These are phyloP conservation scores for Diutina pseudorugosa DNA, from an alignment of 1,139 yeast genomes.

Conservation along the genomic window DNA sequence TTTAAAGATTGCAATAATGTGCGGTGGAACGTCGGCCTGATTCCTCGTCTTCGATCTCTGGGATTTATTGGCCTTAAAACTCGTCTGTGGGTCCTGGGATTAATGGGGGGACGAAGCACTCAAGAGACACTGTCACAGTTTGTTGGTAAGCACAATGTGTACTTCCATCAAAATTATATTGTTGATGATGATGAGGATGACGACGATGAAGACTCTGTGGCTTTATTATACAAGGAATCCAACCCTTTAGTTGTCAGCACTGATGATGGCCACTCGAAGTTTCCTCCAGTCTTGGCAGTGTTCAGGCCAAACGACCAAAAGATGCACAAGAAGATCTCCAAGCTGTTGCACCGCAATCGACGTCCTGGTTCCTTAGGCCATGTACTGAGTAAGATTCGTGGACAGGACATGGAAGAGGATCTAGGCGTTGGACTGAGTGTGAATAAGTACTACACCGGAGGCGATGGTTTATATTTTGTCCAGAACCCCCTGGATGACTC, in stretches of 20 bases:
- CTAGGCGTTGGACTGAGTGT: conserved; percentile 20
- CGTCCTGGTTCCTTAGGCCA: not conserved
- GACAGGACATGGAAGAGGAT: conserved; percentile 12
- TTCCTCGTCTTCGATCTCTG: conserved; percentile 22
- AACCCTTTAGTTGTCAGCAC: conserved; percentile 19
- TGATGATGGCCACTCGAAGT: conserved; percentile 15
- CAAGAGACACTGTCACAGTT: conserved; percentile 8
- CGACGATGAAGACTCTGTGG: conserved; percentile 10
- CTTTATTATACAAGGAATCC: conserved; percentile 13
- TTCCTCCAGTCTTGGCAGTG: conserved; percentile 32
- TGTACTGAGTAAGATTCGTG: not conserved
- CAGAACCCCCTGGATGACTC: conserved; percentile 43
- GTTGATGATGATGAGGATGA: conserved; percentile 8
- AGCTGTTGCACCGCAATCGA: conserved; percentile 11
- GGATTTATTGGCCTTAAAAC: not conserved
- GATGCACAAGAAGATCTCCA: conserved; percentile 27
- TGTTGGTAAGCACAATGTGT: conserved; percentile 13
- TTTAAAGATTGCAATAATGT: conserved; percentile 16
- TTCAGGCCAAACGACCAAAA: conserved; percentile 41
- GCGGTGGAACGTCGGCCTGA: conserved; percentile 34
- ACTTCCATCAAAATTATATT: conserved; percentile 14
- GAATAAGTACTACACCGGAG: conserved; percentile 30
- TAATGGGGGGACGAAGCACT: not conserved
- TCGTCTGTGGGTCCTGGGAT: not conserved
- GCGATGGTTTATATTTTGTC: conserved; percentile 41